These are phyloP conservation scores for Parmelia sp. DNA, from an alignment of 495 filamentous ascomycete species.

Conservation along the genomic window DNA sequence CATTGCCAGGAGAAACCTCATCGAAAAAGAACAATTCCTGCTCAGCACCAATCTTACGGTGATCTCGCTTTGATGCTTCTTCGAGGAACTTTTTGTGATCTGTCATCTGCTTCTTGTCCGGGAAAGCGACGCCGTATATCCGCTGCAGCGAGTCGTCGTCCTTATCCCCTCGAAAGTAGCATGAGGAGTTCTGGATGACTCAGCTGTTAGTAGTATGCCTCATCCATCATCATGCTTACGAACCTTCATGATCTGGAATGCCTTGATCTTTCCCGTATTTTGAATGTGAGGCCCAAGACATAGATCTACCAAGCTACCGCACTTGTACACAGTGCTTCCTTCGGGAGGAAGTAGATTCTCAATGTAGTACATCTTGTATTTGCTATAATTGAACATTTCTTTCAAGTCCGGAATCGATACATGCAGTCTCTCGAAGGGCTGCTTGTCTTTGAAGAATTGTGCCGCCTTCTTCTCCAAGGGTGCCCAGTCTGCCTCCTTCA, in stretches of 20 bases:
- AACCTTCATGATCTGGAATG: slow-evolving; percentile 85
- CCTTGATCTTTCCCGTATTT: slow-evolving; percentile 84
- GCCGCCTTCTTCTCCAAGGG: slow-evolving; percentile 67
- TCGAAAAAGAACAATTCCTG: slow-evolving; percentile 98
- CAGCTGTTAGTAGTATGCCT: background rate
- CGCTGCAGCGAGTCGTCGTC: slow-evolving; percentile 90
- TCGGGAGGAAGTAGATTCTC: slow-evolving; percentile 84
- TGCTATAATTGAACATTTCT: slow-evolving; percentile 95
- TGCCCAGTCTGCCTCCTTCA: slow-evolving; percentile 68
- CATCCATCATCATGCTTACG: slow-evolving; percentile 6
- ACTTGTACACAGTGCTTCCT: slow-evolving; percentile 87
- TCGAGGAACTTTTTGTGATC: slow-evolving; percentile 90
- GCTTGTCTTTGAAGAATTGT: slow-evolving; percentile 90
- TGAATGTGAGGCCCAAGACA: slow-evolving; percentile 82
- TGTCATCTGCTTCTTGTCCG: slow-evolving; percentile 87
- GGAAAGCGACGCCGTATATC: slow-evolving; percentile 94
- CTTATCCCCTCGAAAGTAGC: slow-evolving; percentile 92
- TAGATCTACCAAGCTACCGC: slow-evolving; percentile 72
- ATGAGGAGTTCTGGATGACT: slow-evolving; percentile 69
- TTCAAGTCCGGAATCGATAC: slow-evolving; percentile 83
- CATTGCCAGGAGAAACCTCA: slow-evolving; percentile 82
- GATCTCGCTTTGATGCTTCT: slow-evolving; percentile 93
- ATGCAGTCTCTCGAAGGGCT: slow-evolving; percentile 84
- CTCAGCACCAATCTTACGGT: slow-evolving; percentile 81
- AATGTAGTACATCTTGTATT: slow-evolving; percentile 94